Evolutionary conservation across 139 green algal genomes (phyloP).

Genomic region (Chlorella ohadii): DNA sequence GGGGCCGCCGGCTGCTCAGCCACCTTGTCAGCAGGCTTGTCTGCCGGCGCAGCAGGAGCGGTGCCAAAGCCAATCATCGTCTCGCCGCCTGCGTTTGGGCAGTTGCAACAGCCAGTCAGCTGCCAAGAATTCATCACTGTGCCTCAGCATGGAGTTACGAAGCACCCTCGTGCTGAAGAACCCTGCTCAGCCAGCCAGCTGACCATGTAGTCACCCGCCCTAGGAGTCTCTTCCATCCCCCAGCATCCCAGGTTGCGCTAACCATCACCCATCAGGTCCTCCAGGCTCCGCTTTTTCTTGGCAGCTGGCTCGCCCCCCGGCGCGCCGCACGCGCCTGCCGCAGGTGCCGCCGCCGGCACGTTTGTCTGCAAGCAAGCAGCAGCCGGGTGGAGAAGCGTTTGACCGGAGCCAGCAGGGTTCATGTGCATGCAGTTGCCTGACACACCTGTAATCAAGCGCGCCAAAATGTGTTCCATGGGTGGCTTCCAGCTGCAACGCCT

Average conservation of each 20-base stretch:
- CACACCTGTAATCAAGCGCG: too few relatives aligned
- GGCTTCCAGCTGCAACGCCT: too few relatives aligned
- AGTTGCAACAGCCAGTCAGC: background rate
- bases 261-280: slow-evolving; percentile 60
- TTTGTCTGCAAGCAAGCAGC: slow-evolving; percentile 4
- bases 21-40: background rate
- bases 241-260: too few relatives aligned
- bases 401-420: too few relatives aligned
- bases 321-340: background rate
- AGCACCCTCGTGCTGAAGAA: background rate
- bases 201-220: too few relatives aligned
- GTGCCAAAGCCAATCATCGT: slow-evolving; percentile 44
- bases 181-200: too few relatives aligned
- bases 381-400: too few relatives aligned
- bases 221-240: background rate
- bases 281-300: slow-evolving; percentile 53
- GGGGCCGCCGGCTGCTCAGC: background rate
- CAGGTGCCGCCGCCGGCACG: background rate
- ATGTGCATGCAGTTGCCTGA: too few relatives aligned
- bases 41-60: background rate
- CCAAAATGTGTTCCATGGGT: too few relatives aligned
- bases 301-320: background rate
- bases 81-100: background rate
- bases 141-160: too few relatives aligned
- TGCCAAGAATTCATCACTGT: background rate